Evolutionary conservation across 169 alveolate genomes (phyloP).

Genomic region (Plasmodium gonderi): DNA sequence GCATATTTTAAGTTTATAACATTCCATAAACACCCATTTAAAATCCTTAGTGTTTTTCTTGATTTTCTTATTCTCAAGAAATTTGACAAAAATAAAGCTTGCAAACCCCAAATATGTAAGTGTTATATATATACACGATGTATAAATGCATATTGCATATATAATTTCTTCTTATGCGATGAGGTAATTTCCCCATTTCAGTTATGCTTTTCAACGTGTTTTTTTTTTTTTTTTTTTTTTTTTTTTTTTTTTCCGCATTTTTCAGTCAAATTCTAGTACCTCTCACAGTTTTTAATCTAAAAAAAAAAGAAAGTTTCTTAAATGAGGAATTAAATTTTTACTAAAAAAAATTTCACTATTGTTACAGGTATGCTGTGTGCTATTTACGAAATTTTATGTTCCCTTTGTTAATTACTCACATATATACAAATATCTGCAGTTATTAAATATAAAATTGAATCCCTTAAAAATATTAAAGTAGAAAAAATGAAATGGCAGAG

Average conservation of each 20-base stretch:
- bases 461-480: background rate
- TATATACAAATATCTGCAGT: background rate
- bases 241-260: background rate
- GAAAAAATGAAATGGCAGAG: background rate
- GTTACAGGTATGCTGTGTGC: constrained; percentile 6
- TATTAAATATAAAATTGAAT: background rate
- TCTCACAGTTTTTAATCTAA: background rate
- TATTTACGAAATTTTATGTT: too few species aligned
- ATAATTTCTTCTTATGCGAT: background rate
- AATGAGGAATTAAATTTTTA: constrained; percentile 2
- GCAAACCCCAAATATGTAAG: background rate
- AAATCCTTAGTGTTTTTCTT: background rate
- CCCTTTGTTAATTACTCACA: background rate
- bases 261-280: background rate
- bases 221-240: background rate
- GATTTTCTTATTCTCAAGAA: background rate
- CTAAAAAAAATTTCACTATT: background rate
- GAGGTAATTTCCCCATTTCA: background rate
- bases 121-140: background rate
- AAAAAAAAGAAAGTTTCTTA: background rate
- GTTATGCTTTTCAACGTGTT: background rate
- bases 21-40: background rate
- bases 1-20: background rate
- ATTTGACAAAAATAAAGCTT: background rate
- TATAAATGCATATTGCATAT: background rate